These are phyloP conservation scores for Rugonectria rugulosa DNA, from an alignment of 2,329 filamentous ascomycete species.

Conservation along the genomic window DNA sequence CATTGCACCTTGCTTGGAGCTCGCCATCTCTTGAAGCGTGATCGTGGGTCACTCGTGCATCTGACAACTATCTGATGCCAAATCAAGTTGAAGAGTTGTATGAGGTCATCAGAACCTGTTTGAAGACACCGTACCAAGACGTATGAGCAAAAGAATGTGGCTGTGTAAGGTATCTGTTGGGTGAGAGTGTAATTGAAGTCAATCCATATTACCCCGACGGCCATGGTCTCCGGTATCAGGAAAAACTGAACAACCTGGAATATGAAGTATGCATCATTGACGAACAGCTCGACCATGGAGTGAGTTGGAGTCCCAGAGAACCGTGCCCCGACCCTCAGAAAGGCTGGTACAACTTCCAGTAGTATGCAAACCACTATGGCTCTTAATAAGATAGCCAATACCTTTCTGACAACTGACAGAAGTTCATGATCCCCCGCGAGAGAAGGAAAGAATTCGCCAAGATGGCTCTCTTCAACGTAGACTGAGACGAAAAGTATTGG, in stretches of 20 bases:
- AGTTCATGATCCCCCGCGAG: not conserved
- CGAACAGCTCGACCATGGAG: not conserved
- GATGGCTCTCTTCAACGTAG: no score
- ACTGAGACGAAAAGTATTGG: not conserved
- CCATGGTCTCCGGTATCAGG: not conserved
- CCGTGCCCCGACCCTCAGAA: not conserved
- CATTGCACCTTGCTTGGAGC: not conserved
- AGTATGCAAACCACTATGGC: not conserved
- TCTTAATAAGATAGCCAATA: not conserved
- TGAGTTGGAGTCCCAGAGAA: not conserved
- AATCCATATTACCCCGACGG: not conserved
- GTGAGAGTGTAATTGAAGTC: not conserved
- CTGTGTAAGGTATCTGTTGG: not conserved
- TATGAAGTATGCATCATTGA: not conserved
- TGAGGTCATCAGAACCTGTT: not conserved
- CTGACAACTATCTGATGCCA: not conserved
- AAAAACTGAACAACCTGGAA: constrained; percentile 5
- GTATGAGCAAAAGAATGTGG: not conserved
- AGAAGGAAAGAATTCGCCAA: not conserved
- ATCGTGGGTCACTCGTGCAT: not conserved
- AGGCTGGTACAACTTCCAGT: not conserved
- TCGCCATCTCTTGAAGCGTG: not conserved
- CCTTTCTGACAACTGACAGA: not conserved
- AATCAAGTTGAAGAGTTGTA: not conserved
- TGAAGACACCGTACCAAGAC: constrained; percentile 3